Base-by-base conservation (phyloP, 768 basidiomycete genomes). In the Hericium rajendrae region DNA sequence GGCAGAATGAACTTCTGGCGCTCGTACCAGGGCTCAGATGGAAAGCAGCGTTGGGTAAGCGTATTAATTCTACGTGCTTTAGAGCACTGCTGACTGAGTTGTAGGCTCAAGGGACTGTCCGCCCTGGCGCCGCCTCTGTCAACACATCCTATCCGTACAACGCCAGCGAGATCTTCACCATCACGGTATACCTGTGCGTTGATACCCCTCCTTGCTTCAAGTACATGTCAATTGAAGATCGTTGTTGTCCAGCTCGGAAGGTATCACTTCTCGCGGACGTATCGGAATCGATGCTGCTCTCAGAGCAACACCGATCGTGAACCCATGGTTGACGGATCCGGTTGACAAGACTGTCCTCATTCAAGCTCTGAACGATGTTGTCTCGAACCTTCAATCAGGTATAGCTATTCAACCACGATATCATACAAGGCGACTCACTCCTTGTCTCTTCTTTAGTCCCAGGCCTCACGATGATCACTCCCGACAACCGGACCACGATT, bases 1-100 rank as follows among this genome's bases (percentile, higher is more conserved):
- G n/a, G n/a, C 56, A 80, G 80, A 53, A 57, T 78, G 54, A 85
- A 84, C 71, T 85, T 84, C 75, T 84, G 83, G 83, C 72, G 78
- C 46, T 76, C 81, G 0, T 76, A 76, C 59, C 61, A 64, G 22
- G 77, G 76, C 10, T 65, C 70, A 16, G 82, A 83, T 57, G 68
- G 71, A 12, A 72, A 65, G 49, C 77, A 75, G 2, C 78, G 81
- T 53, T 82, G 73, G 65, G n/a, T n/a, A n/a, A n/a, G n/a, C n/a
- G n/a, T n/a, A n/a, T n/a, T n/a, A n/a, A n/a, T n/a, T n/a, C n/a
- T n/a, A n/a, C n/a, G n/a, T n/a, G n/a, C n/a, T n/a, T n/a, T n/a
- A n/a, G n/a, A n/a, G n/a, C n/a, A n/a, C n/a, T n/a, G n/a, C 32
- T 32, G 56, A 38, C 38, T 22, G 22, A 38, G 26, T 26, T 49